Conservation (phyloP, 352 stramenopile species). For the Aphanomyces cochlioides region DNA sequence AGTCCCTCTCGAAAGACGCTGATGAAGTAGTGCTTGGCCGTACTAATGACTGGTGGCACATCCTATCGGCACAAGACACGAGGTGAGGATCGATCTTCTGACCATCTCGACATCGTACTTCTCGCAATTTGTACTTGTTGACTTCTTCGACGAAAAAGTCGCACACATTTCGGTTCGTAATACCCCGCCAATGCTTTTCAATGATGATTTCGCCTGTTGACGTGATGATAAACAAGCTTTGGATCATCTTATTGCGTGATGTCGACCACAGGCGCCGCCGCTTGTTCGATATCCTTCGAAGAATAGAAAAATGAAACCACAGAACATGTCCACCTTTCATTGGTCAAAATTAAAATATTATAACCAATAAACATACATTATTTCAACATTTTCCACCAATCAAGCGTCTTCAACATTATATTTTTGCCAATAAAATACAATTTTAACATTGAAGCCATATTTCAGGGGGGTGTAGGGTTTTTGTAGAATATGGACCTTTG, state of each 20-base stretch:
- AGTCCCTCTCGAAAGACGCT: slow-evolving; percentile 93
- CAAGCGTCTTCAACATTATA: background rate
- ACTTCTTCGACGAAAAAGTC: slow-evolving; percentile 98
- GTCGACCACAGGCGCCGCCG: background rate
- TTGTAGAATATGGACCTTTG: too few relatives aligned
- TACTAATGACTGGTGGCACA: slow-evolving; percentile 84
- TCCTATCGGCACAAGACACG: slow-evolving; percentile 36
- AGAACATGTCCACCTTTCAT: background rate
- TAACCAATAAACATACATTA: slow-evolving; percentile 1
- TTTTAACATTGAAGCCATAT: too few relatives aligned
- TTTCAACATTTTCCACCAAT: background rate
- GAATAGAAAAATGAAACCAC: background rate
- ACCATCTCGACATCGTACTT: slow-evolving; percentile 28
- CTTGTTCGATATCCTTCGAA: slow-evolving; percentile 12
- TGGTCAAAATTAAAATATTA: background rate
- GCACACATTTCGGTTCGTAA: slow-evolving; percentile 93
- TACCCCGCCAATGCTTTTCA: slow-evolving; percentile 97
- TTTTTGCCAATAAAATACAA: too few relatives aligned
- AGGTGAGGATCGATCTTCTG: background rate
- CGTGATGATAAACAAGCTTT: slow-evolving; percentile 97
- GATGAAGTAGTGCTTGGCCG: slow-evolving; percentile 88
- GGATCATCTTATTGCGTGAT: slow-evolving; percentile 78
- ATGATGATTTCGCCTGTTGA: slow-evolving; percentile 96
- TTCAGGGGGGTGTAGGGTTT: too few relatives aligned
- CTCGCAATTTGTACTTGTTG: slow-evolving; percentile 87